Percentiles rank a stretch among this genome's conserved stretches.
Evolutionary conservation across 768 basidiomycete species (phyloP).

Genomic region (Asterophora lycoperdoides): DNA sequence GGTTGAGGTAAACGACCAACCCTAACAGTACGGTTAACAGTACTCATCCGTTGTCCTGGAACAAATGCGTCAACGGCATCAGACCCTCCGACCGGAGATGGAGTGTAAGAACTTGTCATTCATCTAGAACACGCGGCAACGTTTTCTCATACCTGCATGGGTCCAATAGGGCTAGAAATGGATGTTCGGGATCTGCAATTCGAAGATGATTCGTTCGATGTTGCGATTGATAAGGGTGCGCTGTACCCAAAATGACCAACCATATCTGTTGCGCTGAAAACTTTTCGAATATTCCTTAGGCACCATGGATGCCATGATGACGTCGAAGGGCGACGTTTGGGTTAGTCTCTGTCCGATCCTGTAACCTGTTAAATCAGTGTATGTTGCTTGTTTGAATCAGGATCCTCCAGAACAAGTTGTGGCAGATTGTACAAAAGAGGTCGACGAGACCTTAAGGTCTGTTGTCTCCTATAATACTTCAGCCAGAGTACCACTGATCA

Average conservation of each 20-base stretch:
- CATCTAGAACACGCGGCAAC: not conserved
- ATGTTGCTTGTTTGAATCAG: constrained; percentile 31
- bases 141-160: not conserved
- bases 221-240: constrained; percentile 78
- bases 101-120: constrained; percentile 43
- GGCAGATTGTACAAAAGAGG: constrained; percentile 68
- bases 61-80: constrained; percentile 62
- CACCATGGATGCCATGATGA: constrained; percentile 91
- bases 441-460: constrained; percentile 71
- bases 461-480: constrained; percentile 5
- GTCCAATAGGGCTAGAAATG: constrained; percentile 70
- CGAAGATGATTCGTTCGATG: constrained; percentile 58
- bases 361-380: too few species aligned
- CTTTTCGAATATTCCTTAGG: constrained; percentile 24
- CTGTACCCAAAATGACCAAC: not conserved
- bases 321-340: constrained; percentile 79
- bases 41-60: constrained; percentile 74
- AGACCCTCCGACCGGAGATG: constrained; percentile 55
- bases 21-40: constrained; percentile 29
- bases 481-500: not conserved
- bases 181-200: constrained; percentile 71
- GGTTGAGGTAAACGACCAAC: not conserved
- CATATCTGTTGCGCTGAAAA: not conserved
- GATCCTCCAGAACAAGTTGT: constrained; percentile 72
- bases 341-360: constrained; percentile 30